Base-by-base conservation (phyloP, 169 alveolate species). In the Babesia bigemina region DNA sequence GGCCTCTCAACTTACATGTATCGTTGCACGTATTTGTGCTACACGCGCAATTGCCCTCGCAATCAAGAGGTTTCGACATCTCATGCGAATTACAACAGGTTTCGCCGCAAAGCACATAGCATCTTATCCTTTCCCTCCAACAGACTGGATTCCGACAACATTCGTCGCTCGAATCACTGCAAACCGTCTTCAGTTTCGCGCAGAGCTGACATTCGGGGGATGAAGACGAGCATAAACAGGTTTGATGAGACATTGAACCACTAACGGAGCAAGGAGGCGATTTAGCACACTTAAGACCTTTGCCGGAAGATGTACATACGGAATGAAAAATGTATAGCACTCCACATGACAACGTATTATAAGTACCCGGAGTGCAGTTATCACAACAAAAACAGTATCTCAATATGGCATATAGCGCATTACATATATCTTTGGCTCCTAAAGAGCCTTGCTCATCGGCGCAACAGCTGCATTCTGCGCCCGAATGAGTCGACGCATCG, bases 71-170 rank as follows among this genome's bases (percentile, higher is more conserved):
- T 24, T 47, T 48, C 7, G 33, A 13, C 21, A 6, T 13, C 45
- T 45, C 45, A 22, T 7, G 16, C 10, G 14, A 3, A 12, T 4
- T 3, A 52, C 56, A 3, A 42, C 58, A 26, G 4, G n/a, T 8
- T 33, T 28, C n/a, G 0, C 50, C 76, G 21, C 76, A 67, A 2
- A 52, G 2, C 3, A 67, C 76, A 52, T 52, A 52, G n/a, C 76
- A 67, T 53, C 76, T 52, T 1, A 67, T 1, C 13, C 33, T 0
- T 8, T 36, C 12, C 36, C 49, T 7, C 76, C 76, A 67, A 17
- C 76, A 55, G 0, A 21, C 4, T 16, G 50, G n/a, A 65, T 17
- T 17, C 7, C 70, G 45, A 61, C 70, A 61, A 33, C 0, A 4
- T 16, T 36, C 12, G 16, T 2, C 10, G 0, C 4, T 33, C 13